Evolutionary conservation across 1,139 yeast genomes (phyloP).

Genomic region (Candida albicans): DNA sequence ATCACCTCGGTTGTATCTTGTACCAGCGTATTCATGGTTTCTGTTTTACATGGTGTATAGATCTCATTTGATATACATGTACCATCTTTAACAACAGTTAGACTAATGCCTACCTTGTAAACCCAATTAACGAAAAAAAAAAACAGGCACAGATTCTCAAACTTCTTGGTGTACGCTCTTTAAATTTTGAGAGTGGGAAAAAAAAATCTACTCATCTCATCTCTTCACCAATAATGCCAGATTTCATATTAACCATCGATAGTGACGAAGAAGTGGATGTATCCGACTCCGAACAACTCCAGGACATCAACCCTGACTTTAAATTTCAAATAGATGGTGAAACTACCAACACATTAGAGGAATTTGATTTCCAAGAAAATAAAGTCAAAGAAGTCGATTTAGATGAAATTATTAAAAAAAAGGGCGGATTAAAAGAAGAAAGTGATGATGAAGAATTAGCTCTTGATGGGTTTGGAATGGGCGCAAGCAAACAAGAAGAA

Average conservation of each 20-base stretch:
- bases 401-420: slow-evolving; percentile 79
- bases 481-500: slow-evolving; percentile 36
- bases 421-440: slow-evolving; percentile 58
- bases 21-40: too few relatives aligned
- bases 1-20: too few relatives aligned
- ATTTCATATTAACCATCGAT: slow-evolving; percentile 17
- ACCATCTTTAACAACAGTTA: too few relatives aligned
- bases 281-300: slow-evolving; percentile 31
- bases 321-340: slow-evolving; percentile 62
- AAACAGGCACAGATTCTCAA: too few relatives aligned
- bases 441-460: slow-evolving; percentile 42
- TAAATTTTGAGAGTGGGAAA: too few relatives aligned
- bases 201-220: slow-evolving; percentile 9
- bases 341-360: slow-evolving; percentile 55
- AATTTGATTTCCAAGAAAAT: slow-evolving; percentile 78
- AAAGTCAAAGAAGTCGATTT: slow-evolving; percentile 62
- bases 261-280: slow-evolving; percentile 20
- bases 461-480: slow-evolving; percentile 76
- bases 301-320: slow-evolving; percentile 72
- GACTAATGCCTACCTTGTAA: too few relatives aligned
- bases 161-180: too few relatives aligned
- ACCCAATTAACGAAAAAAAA: too few relatives aligned
- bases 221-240: slow-evolving; percentile 11
- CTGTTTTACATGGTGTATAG: too few relatives aligned
- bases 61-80: too few relatives aligned